Conservation (phyloP, 345 rosid genomes). For the Salix viminalis region DNA sequence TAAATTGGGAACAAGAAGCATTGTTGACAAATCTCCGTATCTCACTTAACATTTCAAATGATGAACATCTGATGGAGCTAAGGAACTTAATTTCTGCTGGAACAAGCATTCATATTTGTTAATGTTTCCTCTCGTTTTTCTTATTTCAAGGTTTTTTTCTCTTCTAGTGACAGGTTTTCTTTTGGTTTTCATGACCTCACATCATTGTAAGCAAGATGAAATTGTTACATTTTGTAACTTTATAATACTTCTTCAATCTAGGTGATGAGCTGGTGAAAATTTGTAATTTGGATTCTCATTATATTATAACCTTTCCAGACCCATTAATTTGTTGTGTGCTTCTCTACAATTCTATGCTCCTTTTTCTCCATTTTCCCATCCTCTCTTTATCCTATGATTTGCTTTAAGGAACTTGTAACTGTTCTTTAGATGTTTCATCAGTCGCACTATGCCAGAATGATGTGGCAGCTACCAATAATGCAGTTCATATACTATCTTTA, state of each 20-base stretch:
- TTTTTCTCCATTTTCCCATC: not conserved
- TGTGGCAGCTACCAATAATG: not conserved
- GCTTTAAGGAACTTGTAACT: not conserved
- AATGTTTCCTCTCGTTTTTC: not conserved
- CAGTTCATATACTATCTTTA: not conserved
- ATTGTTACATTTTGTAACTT: conserved; percentile 23
- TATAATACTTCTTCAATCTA: conserved; percentile 21
- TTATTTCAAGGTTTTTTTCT: not conserved
- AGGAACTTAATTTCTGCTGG: conserved; percentile 14
- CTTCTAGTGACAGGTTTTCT: not conserved
- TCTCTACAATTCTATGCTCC: not conserved
- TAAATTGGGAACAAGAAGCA: conserved; percentile 78
- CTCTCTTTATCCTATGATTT: not conserved
- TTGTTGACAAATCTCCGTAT: conserved; percentile 66
- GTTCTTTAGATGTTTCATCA: not conserved
- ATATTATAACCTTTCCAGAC: conserved; percentile 9
- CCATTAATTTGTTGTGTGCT: conserved; percentile 6
- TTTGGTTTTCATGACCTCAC: not conserved
- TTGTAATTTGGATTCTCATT: conserved; percentile 23
- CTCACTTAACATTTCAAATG: conserved; percentile 62
- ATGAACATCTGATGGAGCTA: conserved; percentile 69
- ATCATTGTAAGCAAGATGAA: conserved; percentile 7
- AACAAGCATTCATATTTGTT: conserved; percentile 8
- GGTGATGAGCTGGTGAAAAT: conserved; percentile 20
- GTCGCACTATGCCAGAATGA: not conserved